Conservation (phyloP, 495 filamentous ascomycete species). For the Viridothelium virens region DNA sequence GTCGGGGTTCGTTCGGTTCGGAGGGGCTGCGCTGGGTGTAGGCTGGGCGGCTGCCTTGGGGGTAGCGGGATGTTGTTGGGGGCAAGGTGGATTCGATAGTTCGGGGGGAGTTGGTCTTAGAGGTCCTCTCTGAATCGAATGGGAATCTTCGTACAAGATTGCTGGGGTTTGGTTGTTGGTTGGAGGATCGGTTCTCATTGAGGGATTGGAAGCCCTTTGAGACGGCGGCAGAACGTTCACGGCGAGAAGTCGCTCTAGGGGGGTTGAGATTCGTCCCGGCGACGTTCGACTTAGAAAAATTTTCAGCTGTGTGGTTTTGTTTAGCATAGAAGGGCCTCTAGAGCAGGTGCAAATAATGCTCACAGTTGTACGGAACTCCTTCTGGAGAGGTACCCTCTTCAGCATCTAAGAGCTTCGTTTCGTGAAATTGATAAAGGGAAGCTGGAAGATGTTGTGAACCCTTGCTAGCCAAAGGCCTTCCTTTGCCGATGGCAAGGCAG, state of each 20-base stretch:
- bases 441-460: not conserved
- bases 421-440: not conserved
- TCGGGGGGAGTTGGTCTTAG: not conserved
- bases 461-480: not conserved
- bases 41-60: not conserved
- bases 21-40: not conserved
- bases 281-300: not conserved
- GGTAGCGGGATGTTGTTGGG: not conserved
- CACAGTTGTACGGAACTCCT: not conserved
- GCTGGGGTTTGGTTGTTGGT: not conserved
- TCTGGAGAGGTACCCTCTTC: not conserved
- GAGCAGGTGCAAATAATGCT: not conserved
- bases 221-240: not conserved
- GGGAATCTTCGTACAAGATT: not conserved
- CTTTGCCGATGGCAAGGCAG: constrained; percentile 1
- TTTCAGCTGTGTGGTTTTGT: not conserved
- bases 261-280: not conserved
- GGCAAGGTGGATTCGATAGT: not conserved
- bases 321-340: not conserved
- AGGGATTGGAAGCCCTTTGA: constrained; percentile 1
- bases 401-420: not conserved
- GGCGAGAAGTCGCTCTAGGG: not conserved
- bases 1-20: not conserved
- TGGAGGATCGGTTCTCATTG: not conserved
- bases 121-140: not conserved